Evolutionary conservation across 441 rosid species (phyloP).

Genomic region (Populus hybrid): DNA sequence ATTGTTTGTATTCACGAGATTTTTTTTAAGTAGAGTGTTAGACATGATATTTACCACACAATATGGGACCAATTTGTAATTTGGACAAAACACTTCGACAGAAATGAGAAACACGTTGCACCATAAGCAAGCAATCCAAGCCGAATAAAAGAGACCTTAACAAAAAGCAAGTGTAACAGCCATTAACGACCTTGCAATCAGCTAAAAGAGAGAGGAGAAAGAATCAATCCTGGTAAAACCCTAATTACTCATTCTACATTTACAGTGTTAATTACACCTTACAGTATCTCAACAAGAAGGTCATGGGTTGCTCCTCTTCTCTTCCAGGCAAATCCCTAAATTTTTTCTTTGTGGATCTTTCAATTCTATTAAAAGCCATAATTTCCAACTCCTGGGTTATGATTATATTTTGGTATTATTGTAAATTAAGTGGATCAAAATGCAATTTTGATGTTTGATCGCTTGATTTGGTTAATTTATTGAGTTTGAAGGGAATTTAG

Average conservation of each 20-base stretch:
- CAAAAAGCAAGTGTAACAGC: background rate
- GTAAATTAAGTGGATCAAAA: background rate
- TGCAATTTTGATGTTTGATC: background rate
- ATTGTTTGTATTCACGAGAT: background rate
- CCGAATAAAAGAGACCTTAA: background rate
- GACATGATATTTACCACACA: no score
- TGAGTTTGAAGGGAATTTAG: background rate
- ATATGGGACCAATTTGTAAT: background rate
- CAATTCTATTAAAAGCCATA: background rate
- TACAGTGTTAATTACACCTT: background rate
- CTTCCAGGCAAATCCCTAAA: constrained; percentile 52
- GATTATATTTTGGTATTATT: background rate
- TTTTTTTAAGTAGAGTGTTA: background rate
- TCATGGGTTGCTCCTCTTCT: constrained; percentile 91
- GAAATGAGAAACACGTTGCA: background rate
- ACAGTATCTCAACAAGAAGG: background rate
- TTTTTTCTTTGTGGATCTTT: background rate
- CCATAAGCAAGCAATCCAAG: background rate
- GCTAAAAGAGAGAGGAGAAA: background rate
- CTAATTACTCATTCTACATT: background rate
- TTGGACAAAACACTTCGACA: background rate
- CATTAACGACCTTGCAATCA: background rate
- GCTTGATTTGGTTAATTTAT: background rate
- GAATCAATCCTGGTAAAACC: background rate
- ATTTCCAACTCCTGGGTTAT: background rate